Conservation (phyloP, 2,329 filamentous ascomycete genomes). For the Aspergillus sp. region DNA sequence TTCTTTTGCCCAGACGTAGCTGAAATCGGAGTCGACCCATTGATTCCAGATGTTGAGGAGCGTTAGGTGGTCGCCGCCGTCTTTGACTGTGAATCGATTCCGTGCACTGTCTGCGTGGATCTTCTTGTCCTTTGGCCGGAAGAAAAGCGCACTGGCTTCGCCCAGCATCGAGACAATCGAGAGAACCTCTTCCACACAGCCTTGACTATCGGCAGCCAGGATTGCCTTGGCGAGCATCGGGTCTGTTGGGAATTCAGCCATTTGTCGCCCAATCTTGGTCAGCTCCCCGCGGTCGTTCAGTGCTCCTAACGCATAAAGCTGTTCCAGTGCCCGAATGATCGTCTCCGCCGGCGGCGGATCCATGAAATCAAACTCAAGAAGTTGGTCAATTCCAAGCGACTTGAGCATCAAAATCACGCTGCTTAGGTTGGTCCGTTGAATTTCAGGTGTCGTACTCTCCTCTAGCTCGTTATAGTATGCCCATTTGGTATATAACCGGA, state of each 20-base stretch:
- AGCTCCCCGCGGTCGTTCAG: slow-evolving; percentile 85
- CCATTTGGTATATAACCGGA: slow-evolving; percentile 89
- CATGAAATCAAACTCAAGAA: slow-evolving; percentile 95
- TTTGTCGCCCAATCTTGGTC: slow-evolving; percentile 87
- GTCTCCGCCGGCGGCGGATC: slow-evolving; percentile 88
- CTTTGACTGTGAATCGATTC: slow-evolving; percentile 82
- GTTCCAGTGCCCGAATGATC: slow-evolving; percentile 83
- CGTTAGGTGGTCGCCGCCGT: slow-evolving; percentile 86
- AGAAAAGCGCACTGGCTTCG: slow-evolving; percentile 86
- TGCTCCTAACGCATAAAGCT: slow-evolving; percentile 86
- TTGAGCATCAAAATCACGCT: slow-evolving; percentile 83
- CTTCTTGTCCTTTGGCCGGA: slow-evolving; percentile 95
- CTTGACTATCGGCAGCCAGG: slow-evolving; percentile 81
- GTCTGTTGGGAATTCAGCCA: slow-evolving; percentile 93
- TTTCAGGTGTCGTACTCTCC: slow-evolving; percentile 87
- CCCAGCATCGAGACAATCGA: slow-evolving; percentile 93
- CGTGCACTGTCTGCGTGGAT: slow-evolving; percentile 90
- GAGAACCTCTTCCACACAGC: slow-evolving; percentile 90
- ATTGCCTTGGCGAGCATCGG: slow-evolving; percentile 89
- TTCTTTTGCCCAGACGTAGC: slow-evolving; percentile 81
- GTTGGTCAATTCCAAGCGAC: slow-evolving; percentile 84
- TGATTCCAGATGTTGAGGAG: slow-evolving; percentile 93
- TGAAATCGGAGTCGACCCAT: slow-evolving; percentile 91
- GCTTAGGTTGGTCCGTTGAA: slow-evolving; percentile 85
- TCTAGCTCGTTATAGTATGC: slow-evolving; percentile 94